Conservation (phyloP, 352 stramenopile genomes). For the Pythium phragmitis region DNA sequence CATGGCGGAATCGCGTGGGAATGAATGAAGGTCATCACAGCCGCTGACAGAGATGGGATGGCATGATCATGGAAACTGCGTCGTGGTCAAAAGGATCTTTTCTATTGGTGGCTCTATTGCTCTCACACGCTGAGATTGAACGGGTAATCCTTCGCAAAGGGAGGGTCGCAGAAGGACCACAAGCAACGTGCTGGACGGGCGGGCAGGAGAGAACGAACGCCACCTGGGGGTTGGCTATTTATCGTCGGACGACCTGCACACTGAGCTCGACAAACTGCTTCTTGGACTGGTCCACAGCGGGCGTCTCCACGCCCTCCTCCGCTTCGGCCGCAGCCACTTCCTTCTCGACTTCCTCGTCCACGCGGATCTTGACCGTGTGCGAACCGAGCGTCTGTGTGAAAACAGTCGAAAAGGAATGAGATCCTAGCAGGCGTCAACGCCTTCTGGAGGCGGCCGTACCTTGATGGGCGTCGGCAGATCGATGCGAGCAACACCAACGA, state of each 20-base stretch:
- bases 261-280: slow-evolving; percentile 74
- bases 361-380: slow-evolving; percentile 80
- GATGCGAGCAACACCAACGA: slow-evolving; percentile 78
- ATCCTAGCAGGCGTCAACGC: background rate
- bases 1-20: slow-evolving; percentile 5
- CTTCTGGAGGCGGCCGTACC: slow-evolving; percentile 16
- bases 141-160: background rate
- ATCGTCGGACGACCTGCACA: slow-evolving; percentile 68
- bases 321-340: slow-evolving; percentile 53
- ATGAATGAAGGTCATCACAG: slow-evolving; percentile 1
- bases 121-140: background rate
- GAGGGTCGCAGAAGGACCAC: background rate
- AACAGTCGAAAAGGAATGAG: background rate
- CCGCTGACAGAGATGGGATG: background rate
- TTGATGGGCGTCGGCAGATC: slow-evolving; percentile 74
- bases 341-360: slow-evolving; percentile 75
- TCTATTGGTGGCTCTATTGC: too few relatives aligned
- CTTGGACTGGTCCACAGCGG: slow-evolving; percentile 57
- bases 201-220: background rate
- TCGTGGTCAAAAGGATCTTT: too few relatives aligned
- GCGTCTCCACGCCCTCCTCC: slow-evolving; percentile 21
- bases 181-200: background rate
- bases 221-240: slow-evolving; percentile 22
- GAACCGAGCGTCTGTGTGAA: slow-evolving; percentile 54
- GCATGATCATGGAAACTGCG: background rate